A percentile compares a stretch with the other conserved stretches of the same genome.
Evolutionary conservation across 2,329 filamentous ascomycete genomes (phyloP).

Genomic region (Talaromyces sp.): DNA sequence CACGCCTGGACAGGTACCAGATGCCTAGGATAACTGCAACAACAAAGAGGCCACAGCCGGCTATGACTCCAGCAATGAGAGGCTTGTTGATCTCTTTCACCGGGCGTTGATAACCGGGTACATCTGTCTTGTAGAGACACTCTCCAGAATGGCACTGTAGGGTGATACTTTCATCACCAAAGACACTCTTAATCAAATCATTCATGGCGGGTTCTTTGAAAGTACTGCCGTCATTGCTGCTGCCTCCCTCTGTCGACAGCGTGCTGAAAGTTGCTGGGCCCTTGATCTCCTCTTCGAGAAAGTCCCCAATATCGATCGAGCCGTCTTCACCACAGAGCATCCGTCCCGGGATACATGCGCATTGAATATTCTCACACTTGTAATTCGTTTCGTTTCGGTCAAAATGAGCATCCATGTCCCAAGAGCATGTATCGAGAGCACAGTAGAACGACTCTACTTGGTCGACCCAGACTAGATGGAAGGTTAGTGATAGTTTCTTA

Average conservation of each 20-base stretch:
- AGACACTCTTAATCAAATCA: conserved; percentile 77
- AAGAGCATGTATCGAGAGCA: conserved; percentile 73
- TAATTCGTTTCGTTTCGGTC: conserved; percentile 77
- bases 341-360: conserved; percentile 80
- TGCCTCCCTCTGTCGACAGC: conserved; percentile 48
- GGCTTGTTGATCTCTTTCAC: conserved; percentile 96
- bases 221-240: conserved; percentile 65
- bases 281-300: conserved; percentile 73
- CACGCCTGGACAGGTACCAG: conserved; percentile 83
- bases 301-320: conserved; percentile 87
- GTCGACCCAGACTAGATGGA: conserved; percentile 77
- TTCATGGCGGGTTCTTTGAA: conserved; percentile 95
- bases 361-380: conserved; percentile 76
- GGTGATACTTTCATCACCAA: conserved; percentile 85
- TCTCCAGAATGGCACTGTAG: conserved; percentile 80
- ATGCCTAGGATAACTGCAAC: conserved; percentile 76
- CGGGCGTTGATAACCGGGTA: conserved; percentile 82
- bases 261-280: conserved; percentile 84
- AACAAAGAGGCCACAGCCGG: conserved; percentile 76
- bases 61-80: conserved; percentile 89
- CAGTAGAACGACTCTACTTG: conserved; percentile 95
- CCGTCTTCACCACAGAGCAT: conserved; percentile 92
- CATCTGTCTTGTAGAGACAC: conserved; percentile 86
- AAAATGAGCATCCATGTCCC: conserved; percentile 62
- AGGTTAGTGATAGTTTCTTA: conserved; percentile 20